Evolutionary conservation across 139 green algal genomes (phyloP), one percentile per base, ranked within the genome.

Genomic region (Closterium sp.): DNA sequence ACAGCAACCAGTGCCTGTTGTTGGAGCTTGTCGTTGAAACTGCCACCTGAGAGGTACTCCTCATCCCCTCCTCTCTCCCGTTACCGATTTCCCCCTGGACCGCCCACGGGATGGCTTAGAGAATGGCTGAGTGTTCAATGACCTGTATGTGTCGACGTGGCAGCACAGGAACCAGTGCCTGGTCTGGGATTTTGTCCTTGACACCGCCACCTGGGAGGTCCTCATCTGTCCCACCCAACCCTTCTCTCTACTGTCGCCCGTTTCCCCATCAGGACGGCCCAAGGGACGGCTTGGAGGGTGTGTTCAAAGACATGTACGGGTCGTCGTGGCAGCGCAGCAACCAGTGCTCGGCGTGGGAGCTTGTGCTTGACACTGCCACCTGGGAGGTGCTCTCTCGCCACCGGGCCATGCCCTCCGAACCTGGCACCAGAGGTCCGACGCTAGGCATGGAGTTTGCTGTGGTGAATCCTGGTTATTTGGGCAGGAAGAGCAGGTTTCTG

Each of bases 371-470:
- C 86, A 35, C 88, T 23, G 33, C 25, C 34, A 90, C 86, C 12
- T 87, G 86, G 76, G 28, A 84, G 16, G n/a, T 94, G 21, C 35
- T 93, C 31, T 90, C 88, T n/a, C 31, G 36, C 21, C 32, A 31
- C 10, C 36, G 84, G 12, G 89, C 88, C n/a, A 76, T 94, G 9
- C 55, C 16, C 7, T 38, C 87, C 35, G 7, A 9, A 23, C 34
- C 35, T n/a, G 32, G 88, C 35, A 87, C 76, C 30, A 19, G 43
- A n/a, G 69, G 87, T 8, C 43, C 34, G 25, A 28, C 33, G 76
- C 32, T 93, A 25, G 91, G 36, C 28, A 93, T 94, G 93, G 93
- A 94, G 34, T 94, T 93, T 81, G 90, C 93, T 23, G 21, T 90
- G 0, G 25, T 93, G 0, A 88, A 90, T 33, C 90, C 86, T 83